phyloP scores from a whole-genome alignment of 257 asterid genomes.

The Handroanthus guayacan region DNA sequence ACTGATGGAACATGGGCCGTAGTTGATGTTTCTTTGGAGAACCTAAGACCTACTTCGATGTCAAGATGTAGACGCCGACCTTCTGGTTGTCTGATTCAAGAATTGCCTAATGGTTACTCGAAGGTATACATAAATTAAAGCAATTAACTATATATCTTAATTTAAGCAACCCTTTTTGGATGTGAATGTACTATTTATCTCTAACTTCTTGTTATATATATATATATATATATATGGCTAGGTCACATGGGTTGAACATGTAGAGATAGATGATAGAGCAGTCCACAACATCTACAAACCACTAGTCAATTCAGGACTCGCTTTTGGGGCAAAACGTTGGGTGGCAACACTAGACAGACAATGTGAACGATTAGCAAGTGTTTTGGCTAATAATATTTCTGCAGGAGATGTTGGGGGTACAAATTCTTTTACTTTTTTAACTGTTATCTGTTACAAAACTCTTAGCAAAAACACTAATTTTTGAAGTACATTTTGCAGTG shows the following conservation, averaged over 20 bases:
- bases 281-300: conserved; percentile 69
- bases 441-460: neutral
- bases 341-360: conserved; percentile 76
- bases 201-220: neutral
- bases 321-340: conserved; percentile 83
- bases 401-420: conserved; percentile 75
- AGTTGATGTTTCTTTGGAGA: conserved; percentile 81
- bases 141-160: neutral
- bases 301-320: conserved; percentile 68
- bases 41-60: conserved; percentile 55
- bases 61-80: conserved; percentile 71
- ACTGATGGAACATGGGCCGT: conserved; percentile 80
- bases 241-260: conserved; percentile 85
- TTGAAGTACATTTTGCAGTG: conserved; percentile 41
- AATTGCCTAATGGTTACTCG: conserved; percentile 81
- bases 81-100: conserved; percentile 86
- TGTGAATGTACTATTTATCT: neutral
- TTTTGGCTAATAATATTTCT: conserved; percentile 70
- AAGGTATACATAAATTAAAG: conserved; percentile 47
- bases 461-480: neutral
- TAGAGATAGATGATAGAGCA: conserved; percentile 72
- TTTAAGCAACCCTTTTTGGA: neutral
- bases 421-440: neutral
- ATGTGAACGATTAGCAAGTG: conserved; percentile 76
- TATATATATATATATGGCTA: neutral